Base-by-base conservation (phyloP, 768 basidiomycete species). In the Macrocybe gigantea region DNA sequence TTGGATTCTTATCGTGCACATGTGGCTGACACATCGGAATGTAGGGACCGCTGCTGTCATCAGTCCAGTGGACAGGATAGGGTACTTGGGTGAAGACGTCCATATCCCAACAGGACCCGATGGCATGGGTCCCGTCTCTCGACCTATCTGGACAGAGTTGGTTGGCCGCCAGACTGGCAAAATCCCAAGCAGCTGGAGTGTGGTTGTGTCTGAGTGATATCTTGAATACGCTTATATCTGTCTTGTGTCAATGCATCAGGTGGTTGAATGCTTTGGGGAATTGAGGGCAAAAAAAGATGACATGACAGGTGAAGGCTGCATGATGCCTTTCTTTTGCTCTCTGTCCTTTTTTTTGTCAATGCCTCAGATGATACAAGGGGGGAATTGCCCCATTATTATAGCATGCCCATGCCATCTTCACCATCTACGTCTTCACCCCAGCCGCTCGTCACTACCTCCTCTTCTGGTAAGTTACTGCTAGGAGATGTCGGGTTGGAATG, bases 101-200 rank as follows among this genome's bases (percentile, higher is more conserved):
- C 64, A 62, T 30, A 72, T 92, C 35, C 87, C 85, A 0, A 78
- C 75, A 8, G 80, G 82, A 12, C 66, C 69, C 47, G 84, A 80
- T 51, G 91, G 90, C 0, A 81, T 93, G 80, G 92, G 92, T 0
- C 82, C 83, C 0, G 73, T 96, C 10, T 88, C 87, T 8, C 73
- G 77, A 10, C 80, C 80, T 12, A 71, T 95, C 35, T 80, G 83
- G 65, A 75, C 75, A 44, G 79, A 83, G 54, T 72, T 96, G n/a
- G 72, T 83, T 31, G 89, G 75, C 71, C 82, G 88, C 47, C 91
- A 95, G 66, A 84, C 81, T 52, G 92, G 92, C 4, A 65, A 68
- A 52, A 82, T 92, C 48, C 69, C 77, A 38, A 88, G 87, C 61
- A 80, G 85, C 30, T 95, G 92, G 92, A 87, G 81, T 60, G 82